phyloP scores from a whole-genome alignment of 495 filamentous ascomycete genomes.

The Xylaria curta region DNA sequence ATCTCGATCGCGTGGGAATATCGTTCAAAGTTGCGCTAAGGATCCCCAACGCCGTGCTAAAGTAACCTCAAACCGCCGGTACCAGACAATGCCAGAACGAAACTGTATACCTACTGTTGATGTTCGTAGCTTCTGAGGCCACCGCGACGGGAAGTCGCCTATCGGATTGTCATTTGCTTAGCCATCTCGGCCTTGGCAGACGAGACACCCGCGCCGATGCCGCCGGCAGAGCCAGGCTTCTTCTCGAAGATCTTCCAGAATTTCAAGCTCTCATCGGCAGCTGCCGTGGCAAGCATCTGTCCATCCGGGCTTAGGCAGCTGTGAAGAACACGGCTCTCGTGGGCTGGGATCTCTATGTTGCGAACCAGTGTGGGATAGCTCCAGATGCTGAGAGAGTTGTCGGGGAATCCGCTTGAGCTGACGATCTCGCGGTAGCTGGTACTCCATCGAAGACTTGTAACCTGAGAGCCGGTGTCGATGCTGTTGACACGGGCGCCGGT shows the following conservation, averaged over 20 bases:
- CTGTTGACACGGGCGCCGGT: conserved; percentile 97
- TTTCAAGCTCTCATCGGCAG: conserved; percentile 95
- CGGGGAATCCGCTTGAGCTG: conserved; percentile 95
- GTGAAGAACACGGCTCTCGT: conserved; percentile 95
- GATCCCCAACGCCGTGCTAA: conserved; percentile 54
- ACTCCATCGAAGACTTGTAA: conserved; percentile 94
- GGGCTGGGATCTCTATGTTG: conserved; percentile 98
- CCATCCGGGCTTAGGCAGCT: conserved; percentile 94
- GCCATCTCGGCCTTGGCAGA: conserved; percentile 70
- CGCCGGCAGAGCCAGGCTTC: conserved; percentile 74
- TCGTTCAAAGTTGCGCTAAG: conserved; percentile 31
- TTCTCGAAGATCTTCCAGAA: conserved; percentile 99
- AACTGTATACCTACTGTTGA: conserved; percentile 56
- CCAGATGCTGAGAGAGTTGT: conserved; percentile 98
- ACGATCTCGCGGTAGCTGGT: conserved; percentile 97
- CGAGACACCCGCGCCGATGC: conserved; percentile 63
- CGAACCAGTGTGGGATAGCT: conserved; percentile 95
- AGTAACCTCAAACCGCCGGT: conserved; percentile 47
- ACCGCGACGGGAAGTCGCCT: conserved; percentile 41
- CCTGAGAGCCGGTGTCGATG: conserved; percentile 97
- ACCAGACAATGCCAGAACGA: conserved; percentile 47
- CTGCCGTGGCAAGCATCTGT: conserved; percentile 94
- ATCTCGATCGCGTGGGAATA: conserved; percentile 32
- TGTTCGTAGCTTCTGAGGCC: conserved; percentile 37
- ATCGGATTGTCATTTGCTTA: conserved; percentile 98